These are phyloP conservation scores for Rubia tinctorum DNA, from an alignment of 305 asterid genomes.

Conservation along the genomic window DNA sequence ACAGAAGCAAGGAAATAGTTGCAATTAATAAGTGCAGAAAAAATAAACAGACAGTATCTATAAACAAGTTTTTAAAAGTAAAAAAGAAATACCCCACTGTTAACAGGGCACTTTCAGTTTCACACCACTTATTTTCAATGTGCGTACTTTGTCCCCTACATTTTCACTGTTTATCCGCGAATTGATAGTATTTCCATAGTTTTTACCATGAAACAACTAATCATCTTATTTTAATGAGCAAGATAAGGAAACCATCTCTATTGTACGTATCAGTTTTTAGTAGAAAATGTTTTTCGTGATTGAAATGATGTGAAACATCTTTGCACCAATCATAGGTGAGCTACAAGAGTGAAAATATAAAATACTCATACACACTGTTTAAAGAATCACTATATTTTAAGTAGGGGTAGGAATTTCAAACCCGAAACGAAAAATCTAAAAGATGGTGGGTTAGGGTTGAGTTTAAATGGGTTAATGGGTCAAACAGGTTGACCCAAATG, in stretches of 20 bases:
- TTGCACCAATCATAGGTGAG: conserved; percentile 1
- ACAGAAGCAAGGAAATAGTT: neutral
- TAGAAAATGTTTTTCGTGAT: neutral
- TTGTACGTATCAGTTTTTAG: neutral
- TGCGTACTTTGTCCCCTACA: neutral
- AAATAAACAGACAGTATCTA: neutral
- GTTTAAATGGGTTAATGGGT: neutral
- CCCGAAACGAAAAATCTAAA: neutral
- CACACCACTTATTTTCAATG: neutral
- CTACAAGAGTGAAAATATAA: neutral
- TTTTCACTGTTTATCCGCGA: neutral
- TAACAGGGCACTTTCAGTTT: neutral
- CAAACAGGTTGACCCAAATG: neutral
- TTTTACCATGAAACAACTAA: neutral
- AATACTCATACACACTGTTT: neutral
- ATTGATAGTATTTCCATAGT: neutral
- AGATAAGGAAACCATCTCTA: neutral
- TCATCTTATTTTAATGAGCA: neutral
- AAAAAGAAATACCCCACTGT: neutral
- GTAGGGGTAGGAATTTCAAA: neutral
- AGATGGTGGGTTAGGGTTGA: neutral
- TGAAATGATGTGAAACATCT: neutral
- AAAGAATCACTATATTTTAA: neutral
- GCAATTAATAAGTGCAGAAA: neutral
- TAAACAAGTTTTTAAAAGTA: neutral